phyloP scores from a whole-genome alignment of 768 basidiomycete species.

The Tephrocybe sp. region DNA sequence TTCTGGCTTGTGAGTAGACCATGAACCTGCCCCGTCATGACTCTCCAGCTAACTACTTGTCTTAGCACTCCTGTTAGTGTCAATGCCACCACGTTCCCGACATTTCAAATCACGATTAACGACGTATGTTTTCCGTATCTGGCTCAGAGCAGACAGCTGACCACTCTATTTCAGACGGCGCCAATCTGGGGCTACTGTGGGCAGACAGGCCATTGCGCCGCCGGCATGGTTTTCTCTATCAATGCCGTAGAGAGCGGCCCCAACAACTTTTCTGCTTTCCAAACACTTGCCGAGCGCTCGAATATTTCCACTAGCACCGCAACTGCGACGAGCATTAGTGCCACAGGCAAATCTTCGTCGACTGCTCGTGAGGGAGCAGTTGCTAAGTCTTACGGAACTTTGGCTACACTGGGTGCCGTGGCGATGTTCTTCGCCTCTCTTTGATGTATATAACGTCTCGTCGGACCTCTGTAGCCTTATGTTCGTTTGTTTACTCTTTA shows the following conservation, averaged over 20 bases:
- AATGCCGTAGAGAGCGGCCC: constrained; percentile 52
- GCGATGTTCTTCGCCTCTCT: constrained; percentile 1
- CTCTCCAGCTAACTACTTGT: neutral
- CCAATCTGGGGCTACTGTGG: constrained; percentile 64
- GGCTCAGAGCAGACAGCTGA: too few species aligned
- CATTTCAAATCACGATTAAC: constrained; percentile 48
- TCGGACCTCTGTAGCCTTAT: too few species aligned
- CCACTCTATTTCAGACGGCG: constrained; percentile 33
- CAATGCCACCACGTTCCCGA: constrained; percentile 42
- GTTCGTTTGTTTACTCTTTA: too few species aligned
- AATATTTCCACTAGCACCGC: neutral
- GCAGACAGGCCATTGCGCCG: constrained; percentile 50
- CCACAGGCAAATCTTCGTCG: constrained; percentile 2
- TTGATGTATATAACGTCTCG: too few species aligned
- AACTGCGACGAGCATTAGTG: neutral
- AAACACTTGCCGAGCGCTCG: constrained; percentile 17
- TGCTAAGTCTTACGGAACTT: neutral
- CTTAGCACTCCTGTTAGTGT: constrained; percentile 42
- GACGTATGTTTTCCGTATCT: constrained; percentile 32
- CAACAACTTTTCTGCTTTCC: constrained; percentile 54
- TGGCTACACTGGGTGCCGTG: neutral
- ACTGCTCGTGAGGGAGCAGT: neutral
- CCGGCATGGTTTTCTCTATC: constrained; percentile 67
- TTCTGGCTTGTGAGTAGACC: constrained; percentile 43
- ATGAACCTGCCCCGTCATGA: neutral